Percentiles rank a stretch among this genome's conserved stretches.
Conservation (phyloP, 371 early-diverging fungal species). For the Rhizopus sp. region DNA sequence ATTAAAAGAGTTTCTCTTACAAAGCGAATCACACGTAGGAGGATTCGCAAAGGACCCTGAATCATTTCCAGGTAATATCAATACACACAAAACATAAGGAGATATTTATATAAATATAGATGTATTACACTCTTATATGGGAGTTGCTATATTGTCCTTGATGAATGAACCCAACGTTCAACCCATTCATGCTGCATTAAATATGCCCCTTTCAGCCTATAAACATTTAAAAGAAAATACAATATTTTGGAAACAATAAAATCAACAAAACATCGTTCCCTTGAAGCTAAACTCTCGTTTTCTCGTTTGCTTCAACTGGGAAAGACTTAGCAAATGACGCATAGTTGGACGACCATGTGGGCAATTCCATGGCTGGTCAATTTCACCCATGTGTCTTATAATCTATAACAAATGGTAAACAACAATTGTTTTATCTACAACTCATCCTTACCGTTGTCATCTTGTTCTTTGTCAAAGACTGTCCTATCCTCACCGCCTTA, state of each 20-base stretch:
- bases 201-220: conserved; percentile 48
- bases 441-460: conserved; percentile 63
- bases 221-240: conserved; percentile 26
- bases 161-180: conserved; percentile 59
- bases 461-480: conserved; percentile 60
- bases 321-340: conserved; percentile 71
- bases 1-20: conserved; percentile 59
- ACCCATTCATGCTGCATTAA: conserved; percentile 56
- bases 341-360: conserved; percentile 99
- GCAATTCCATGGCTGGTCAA: conserved; percentile 97
- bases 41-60: conserved; percentile 82
- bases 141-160: conserved; percentile 74
- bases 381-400: conserved; percentile 73
- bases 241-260: conserved; percentile 28
- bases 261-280: conserved; percentile 17
- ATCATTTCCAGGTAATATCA: conserved; percentile 57
- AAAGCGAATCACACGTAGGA: conserved; percentile 68
- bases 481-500: conserved; percentile 80
- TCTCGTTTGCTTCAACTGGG: conserved; percentile 6
- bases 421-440: background rate
- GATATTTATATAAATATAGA: conserved; percentile 47
- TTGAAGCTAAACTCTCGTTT: conserved; percentile 10
- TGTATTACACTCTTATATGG: conserved; percentile 88
- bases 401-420: conserved; percentile 48
- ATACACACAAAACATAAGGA: background rate